phyloP scores from a whole-genome alignment of 75 land plant species.

The Pinus taeda region DNA sequence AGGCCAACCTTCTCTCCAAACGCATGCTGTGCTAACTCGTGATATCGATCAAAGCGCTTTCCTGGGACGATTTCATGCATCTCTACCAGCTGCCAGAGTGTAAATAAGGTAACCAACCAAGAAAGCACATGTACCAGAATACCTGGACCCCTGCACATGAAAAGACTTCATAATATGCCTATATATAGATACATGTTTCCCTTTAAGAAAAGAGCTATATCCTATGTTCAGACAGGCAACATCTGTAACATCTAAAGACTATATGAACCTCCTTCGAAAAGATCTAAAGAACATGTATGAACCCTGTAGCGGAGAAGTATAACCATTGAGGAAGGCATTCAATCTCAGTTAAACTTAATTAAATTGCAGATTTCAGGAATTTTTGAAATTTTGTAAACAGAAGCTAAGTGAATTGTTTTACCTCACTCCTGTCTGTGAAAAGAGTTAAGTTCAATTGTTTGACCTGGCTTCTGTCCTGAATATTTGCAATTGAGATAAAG shows the following conservation, averaged over 20 bases:
- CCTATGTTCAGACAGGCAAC: background rate
- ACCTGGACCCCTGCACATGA: slow-evolving; percentile 12
- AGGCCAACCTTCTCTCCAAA: slow-evolving; percentile 39
- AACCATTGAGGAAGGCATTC: too few species aligned
- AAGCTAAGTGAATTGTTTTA: too few species aligned
- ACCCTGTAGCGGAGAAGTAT: too few species aligned
- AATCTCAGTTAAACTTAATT: too few species aligned
- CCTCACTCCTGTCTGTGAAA: too few species aligned
- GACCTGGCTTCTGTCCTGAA: too few species aligned
- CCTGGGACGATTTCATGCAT: slow-evolving; percentile 8
- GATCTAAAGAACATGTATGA: background rate
- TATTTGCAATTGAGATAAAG: too few species aligned
- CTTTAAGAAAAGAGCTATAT: background rate
- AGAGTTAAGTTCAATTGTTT: too few species aligned
- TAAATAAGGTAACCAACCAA: slow-evolving; percentile 8
- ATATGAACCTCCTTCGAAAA: background rate
- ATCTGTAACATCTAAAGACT: background rate
- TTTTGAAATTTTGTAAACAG: too few species aligned
- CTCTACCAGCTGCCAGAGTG: slow-evolving; percentile 13
- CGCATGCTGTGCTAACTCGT: slow-evolving; percentile 48
- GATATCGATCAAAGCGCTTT: slow-evolving; percentile 34
- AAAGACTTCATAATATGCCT: background rate
- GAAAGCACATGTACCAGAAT: background rate
- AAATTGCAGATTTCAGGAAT: too few species aligned
- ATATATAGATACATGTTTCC: background rate